Conservation (phyloP, 1,284 basidiomycete species). For the Takashimella koratensis region DNA sequence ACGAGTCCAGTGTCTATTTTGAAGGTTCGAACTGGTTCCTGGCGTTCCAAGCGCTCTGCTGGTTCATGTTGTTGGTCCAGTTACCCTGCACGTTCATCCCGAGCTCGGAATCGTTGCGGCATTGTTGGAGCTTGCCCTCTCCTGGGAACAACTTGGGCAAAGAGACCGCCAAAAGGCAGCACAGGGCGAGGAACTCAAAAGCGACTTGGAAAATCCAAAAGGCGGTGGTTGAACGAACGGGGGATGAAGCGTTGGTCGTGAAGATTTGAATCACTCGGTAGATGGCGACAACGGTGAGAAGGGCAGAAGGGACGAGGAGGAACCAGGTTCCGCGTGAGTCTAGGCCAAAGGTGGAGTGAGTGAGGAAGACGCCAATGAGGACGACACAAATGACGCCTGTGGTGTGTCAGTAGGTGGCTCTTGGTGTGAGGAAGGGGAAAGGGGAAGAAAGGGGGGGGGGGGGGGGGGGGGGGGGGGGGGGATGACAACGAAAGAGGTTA, state of each 20-base stretch:
- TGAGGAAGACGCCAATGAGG: slow-evolving; percentile 3
- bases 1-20: too few relatives aligned
- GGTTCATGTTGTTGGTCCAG: too few relatives aligned
- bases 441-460: slow-evolving; percentile 34
- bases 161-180: slow-evolving; percentile 7
- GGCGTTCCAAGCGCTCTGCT: too few relatives aligned
- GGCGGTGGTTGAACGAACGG: slow-evolving; percentile 10
- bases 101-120: too few relatives aligned
- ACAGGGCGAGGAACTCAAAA: slow-evolving; percentile 4
- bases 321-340: slow-evolving; percentile 3
- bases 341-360: slow-evolving; percentile 8
- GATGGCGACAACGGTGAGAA: slow-evolving; percentile 15
- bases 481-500: too few relatives aligned
- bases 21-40: too few relatives aligned
- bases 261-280: slow-evolving; percentile 24
- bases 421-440: slow-evolving; percentile 28
- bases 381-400: neutral
- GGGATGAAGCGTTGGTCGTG: neutral
- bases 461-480: slow-evolving; percentile 20
- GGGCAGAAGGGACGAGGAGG: slow-evolving; percentile 10
- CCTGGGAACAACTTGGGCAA: slow-evolving; percentile 10
- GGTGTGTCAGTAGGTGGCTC: neutral
- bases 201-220: slow-evolving; percentile 21
- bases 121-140: too few relatives aligned
- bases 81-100: too few relatives aligned